phyloP scores from a whole-genome alignment of 2,329 filamentous ascomycete species.

The Conoideocrella luteorostrata region DNA sequence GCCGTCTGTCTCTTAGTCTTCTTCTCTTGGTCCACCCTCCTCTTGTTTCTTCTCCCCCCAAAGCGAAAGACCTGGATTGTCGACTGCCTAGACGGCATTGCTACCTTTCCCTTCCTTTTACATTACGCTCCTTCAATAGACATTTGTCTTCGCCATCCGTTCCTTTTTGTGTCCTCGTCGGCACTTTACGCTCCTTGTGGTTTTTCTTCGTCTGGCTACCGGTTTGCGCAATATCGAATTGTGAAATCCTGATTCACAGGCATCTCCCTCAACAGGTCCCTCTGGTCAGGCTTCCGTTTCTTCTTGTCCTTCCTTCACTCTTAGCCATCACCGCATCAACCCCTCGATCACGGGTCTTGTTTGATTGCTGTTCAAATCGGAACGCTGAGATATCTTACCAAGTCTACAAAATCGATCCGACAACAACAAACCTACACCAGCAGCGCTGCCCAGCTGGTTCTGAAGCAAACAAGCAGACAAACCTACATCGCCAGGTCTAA shows the following conservation, averaged over 20 bases:
- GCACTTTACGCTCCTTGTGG: conserved; percentile 10
- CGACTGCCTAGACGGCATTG: conserved; percentile 10
- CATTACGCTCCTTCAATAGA: conserved; percentile 3
- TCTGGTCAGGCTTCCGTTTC: conserved; percentile 1
- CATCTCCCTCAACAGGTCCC: neutral
- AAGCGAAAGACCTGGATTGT: conserved; percentile 10
- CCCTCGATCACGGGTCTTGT: neutral
- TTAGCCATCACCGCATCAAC: neutral
- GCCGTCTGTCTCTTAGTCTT: neutral
- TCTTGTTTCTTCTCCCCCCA: conserved; percentile 3
- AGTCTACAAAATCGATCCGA: neutral
- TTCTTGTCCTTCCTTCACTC: neutral
- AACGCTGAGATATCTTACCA: neutral
- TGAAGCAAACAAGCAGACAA: conserved; percentile 12
- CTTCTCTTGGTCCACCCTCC: conserved; percentile 1
- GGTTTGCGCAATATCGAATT: neutral
- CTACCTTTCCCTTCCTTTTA: conserved; percentile 4
- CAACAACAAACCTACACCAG: conserved; percentile 2
- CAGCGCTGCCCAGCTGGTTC: conserved; percentile 16
- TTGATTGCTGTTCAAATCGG: neutral
- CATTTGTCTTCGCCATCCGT: neutral
- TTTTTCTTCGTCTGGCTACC: neutral
- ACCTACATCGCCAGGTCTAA: neutral
- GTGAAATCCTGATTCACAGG: neutral
- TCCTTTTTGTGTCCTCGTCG: conserved; percentile 10